These are phyloP conservation scores for Sabuloglossum arenarium DNA, from an alignment of 495 filamentous ascomycete genomes.

Conservation along the genomic window DNA sequence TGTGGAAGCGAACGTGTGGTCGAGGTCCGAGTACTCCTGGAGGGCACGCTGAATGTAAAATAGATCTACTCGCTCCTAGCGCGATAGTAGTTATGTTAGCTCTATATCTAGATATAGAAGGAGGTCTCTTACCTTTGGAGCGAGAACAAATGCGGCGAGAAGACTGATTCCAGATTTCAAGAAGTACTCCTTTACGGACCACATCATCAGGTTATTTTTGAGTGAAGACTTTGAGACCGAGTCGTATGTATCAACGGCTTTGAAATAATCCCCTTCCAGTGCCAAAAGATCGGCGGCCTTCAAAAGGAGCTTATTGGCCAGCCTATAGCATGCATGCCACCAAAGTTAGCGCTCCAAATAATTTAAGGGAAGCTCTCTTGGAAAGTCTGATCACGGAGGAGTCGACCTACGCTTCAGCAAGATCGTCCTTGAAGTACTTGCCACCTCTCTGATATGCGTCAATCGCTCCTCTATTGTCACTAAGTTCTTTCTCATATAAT, in stretches of 20 bases:
- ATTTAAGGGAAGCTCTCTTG: no score
- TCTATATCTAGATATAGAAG: background rate
- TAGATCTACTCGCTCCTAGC: background rate
- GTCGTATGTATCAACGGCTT: constrained; percentile 62
- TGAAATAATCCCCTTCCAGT: constrained; percentile 55
- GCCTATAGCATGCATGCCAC: constrained; percentile 19
- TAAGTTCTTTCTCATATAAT: constrained; percentile 57
- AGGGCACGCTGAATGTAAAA: constrained; percentile 41
- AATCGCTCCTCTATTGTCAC: constrained; percentile 53
- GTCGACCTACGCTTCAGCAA: constrained; percentile 54
- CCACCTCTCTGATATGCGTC: constrained; percentile 65
- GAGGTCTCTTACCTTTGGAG: constrained; percentile 7
- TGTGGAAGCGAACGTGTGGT: constrained; percentile 49
- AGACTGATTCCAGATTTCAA: constrained; percentile 76
- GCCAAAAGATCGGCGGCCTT: constrained; percentile 78
- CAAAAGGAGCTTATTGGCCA: constrained; percentile 77
- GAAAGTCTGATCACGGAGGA: background rate
- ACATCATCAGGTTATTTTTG: constrained; percentile 69
- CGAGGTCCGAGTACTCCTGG: constrained; percentile 62
- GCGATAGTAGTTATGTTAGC: constrained; percentile 24
- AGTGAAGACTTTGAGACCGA: constrained; percentile 50
- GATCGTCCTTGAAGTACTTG: constrained; percentile 69
- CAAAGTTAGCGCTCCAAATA: constrained; percentile 1
- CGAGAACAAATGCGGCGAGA: constrained; percentile 39
- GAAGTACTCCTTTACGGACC: constrained; percentile 82